phyloP scores from a whole-genome alignment of 805 yeast species.

The Yamadazyma endophytica region DNA sequence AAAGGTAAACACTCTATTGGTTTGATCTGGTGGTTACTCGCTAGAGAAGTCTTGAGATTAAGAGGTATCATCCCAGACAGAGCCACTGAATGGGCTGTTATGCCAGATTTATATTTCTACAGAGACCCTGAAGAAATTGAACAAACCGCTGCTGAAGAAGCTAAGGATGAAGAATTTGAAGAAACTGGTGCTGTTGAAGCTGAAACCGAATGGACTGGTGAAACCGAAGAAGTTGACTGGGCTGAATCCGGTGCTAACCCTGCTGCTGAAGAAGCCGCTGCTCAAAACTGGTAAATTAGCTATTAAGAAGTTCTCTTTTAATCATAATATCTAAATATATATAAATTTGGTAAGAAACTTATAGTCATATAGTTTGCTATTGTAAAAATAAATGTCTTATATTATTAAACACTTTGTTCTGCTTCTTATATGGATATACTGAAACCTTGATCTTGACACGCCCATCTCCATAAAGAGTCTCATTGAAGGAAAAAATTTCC shows the following conservation, averaged over 20 bases:
- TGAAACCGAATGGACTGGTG: slow-evolving; percentile 52
- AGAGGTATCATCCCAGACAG: slow-evolving; percentile 97
- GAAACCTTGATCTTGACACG: neutral
- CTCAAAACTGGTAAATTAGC: slow-evolving; percentile 40
- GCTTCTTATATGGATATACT: too few relatives aligned
- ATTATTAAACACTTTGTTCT: neutral
- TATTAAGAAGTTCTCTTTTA: slow-evolving; percentile 2
- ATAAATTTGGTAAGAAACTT: slow-evolving; percentile 3
- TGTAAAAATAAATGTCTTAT: neutral
- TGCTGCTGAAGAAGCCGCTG: slow-evolving; percentile 75
- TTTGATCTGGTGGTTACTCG: slow-evolving; percentile 98
- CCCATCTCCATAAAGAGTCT: slow-evolving; percentile 1
- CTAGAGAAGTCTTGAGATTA: slow-evolving; percentile 99
- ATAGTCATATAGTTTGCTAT: too few relatives aligned
- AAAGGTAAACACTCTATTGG: slow-evolving; percentile 99
- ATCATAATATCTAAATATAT: slow-evolving; percentile 11
- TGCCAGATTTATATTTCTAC: slow-evolving; percentile 99
- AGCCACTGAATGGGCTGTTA: slow-evolving; percentile 95
- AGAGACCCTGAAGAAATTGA: slow-evolving; percentile 99
- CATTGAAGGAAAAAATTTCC: slow-evolving; percentile 4
- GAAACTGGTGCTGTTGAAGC: slow-evolving; percentile 58
- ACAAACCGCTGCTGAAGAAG: slow-evolving; percentile 60
- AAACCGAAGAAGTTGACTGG: slow-evolving; percentile 64
- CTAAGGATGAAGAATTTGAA: slow-evolving; percentile 48
- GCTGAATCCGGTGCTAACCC: slow-evolving; percentile 52